phyloP scores from a whole-genome alignment of 1,284 basidiomycete species.

The Puccinia horiana region DNA sequence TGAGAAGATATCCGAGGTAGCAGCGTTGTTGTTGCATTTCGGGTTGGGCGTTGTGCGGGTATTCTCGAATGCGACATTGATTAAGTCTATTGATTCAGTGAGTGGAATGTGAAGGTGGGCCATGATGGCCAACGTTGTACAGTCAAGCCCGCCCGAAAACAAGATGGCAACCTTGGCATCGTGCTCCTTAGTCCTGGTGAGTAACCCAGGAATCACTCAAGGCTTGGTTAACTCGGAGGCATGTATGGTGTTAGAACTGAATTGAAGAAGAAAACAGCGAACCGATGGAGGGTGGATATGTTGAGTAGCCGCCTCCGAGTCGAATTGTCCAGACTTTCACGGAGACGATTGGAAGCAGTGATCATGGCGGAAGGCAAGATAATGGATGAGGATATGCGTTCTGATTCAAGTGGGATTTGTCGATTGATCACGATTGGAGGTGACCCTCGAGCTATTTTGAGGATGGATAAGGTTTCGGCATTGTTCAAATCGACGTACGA shows the following conservation, averaged over 20 bases:
- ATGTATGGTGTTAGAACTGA: background rate
- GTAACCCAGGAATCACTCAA: background rate
- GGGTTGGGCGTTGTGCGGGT: constrained; percentile 66
- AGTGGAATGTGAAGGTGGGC: constrained; percentile 74
- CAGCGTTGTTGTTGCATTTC: constrained; percentile 8
- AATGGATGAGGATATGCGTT: background rate
- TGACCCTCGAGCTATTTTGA: background rate
- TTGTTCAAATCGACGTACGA: constrained; percentile 11
- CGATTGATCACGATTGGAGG: constrained; percentile 8
- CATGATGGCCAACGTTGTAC: constrained; percentile 76
- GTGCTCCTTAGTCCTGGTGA: constrained; percentile 40
- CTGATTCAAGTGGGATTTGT: constrained; percentile 13
- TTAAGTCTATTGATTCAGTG: constrained; percentile 81
- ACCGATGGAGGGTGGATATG: constrained; percentile 38
- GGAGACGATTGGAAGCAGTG: background rate
- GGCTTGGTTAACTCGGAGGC: background rate
- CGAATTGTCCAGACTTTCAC: background rate
- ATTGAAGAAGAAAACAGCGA: background rate
- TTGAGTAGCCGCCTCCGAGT: background rate
- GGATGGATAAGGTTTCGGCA: background rate
- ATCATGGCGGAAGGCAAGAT: background rate
- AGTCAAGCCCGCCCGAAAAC: constrained; percentile 96
- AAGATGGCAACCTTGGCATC: constrained; percentile 74
- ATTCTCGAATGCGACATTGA: constrained; percentile 96
- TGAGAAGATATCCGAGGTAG: constrained; percentile 57